Evolutionary conservation across 2,329 filamentous ascomycete genomes (phyloP), one percentile per base, ranked within the genome.

Genomic region (Alternaria burnsii): DNA sequence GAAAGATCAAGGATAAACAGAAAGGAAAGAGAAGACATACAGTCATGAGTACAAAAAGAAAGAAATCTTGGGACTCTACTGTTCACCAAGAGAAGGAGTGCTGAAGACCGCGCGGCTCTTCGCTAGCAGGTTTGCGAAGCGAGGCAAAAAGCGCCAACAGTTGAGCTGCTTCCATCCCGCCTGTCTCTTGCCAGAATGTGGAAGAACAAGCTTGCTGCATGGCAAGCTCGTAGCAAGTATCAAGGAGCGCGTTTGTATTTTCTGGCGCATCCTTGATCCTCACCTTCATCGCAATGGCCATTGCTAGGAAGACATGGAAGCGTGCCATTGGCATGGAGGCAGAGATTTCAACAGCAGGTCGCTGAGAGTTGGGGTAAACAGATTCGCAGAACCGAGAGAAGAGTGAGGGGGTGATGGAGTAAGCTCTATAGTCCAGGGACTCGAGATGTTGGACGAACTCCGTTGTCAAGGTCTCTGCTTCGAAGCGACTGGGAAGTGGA

Each of bases 251-350:
- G 40, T 77, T 77, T 6, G 74, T 74, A 26, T 58, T 67, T 55
- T 77, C 75, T 0, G 66, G 61, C 12, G 66, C 65, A 42, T 74
- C 72, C 26, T 66, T 69, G 48, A 76, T 75, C 3, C 76, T 61
- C 12, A 76, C 46, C 47, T 77, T 77, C 75, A 77, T 76, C 3
- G 74, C 74, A 24, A 76, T 68, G 0, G 76, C 74, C 76, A 77
- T 77, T 10, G 74, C 72, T 38, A 77, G 65, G 53, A 78, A 78
- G 12, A 78, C 74, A 40, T 76, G 75, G 46, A 77, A 78, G 12
- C 76, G 68, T 0, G 74, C 76, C 74, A 78, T 77, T 7, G 67
- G 61, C 28, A 73, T 68, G 0, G 75, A 76, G 3, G 69, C 65
- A 4, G 68, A 62, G 5, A 65, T 52, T 9, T 72, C 62, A 12